Percentiles rank a stretch among this genome's conserved stretches.
phyloP scores from a whole-genome alignment of 306 rosid genomes.

The Lathyrus aphaca region DNA sequence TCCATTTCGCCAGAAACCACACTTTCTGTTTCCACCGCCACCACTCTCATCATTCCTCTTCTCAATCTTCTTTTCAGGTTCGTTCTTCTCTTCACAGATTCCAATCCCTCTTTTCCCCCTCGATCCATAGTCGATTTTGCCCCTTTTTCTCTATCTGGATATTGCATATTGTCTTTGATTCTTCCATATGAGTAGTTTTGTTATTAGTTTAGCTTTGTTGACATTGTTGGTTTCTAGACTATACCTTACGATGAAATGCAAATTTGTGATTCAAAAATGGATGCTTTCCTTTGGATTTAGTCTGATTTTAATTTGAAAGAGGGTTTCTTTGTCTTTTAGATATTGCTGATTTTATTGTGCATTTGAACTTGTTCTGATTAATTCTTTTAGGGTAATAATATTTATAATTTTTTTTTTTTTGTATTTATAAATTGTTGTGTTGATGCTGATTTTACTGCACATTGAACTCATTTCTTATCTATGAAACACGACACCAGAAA shows the following conservation, averaged over 20 bases:
- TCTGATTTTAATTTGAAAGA: background rate
- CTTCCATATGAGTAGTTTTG: conserved; percentile 3
- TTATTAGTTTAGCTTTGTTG: conserved; percentile 21
- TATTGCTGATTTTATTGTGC: conserved; percentile 8
- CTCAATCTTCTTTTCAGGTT: conserved; percentile 32
- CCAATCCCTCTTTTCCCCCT: background rate
- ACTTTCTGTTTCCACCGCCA: background rate
- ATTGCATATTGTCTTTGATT: background rate
- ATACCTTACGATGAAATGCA: conserved; percentile 7
- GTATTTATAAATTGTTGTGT: background rate
- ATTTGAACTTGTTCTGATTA: conserved; percentile 15
- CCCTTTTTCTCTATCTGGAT: background rate
- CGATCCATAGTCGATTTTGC: background rate
- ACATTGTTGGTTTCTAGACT: conserved; percentile 12
- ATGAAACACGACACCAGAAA: no score
- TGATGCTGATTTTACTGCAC: conserved; percentile 1
- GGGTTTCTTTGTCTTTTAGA: background rate
- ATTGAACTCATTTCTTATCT: background rate
- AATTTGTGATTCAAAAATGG: conserved; percentile 26
- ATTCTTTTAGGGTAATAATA: background rate
- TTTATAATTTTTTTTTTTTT: background rate
- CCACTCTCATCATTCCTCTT: background rate
- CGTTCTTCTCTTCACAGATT: conserved; percentile 22
- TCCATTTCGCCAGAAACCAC: conserved; percentile 25
- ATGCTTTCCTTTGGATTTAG: conserved; percentile 14